Percentiles rank a stretch among this genome's conserved stretches.
Conservation (phyloP, 202 grass and related monocot genomes). For the Elaeis oleifera region DNA sequence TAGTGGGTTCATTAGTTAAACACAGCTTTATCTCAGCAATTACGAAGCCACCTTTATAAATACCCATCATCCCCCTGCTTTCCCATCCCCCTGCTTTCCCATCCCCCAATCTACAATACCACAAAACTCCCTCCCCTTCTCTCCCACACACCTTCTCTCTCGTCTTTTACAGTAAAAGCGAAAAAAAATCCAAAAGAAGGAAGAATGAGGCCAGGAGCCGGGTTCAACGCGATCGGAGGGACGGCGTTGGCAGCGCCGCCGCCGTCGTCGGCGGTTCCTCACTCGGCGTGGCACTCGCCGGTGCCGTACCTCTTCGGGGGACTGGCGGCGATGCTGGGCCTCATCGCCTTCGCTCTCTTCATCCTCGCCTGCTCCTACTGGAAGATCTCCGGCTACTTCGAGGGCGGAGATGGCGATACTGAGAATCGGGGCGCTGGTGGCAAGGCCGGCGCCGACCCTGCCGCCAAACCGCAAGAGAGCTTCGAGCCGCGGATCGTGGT, state of each 20-base stretch:
- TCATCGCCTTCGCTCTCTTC: slow-evolving; percentile 4
- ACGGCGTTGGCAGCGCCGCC: background rate
- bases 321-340: slow-evolving; percentile 3
- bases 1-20: no score
- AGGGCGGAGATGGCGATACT: background rate
- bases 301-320: slow-evolving; percentile 14
- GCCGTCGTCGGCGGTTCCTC: background rate
- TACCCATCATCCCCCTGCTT: no score
- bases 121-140: no score
- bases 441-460: background rate
- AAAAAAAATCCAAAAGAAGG: no score
- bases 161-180: no score
- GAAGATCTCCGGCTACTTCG: slow-evolving; percentile 4
- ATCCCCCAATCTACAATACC: no score
- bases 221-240: background rate
- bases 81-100: no score
- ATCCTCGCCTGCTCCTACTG: slow-evolving; percentile 12
- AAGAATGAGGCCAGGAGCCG: no score
- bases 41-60: no score
- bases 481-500: slow-evolving; percentile 2
- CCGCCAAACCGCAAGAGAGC: background rate
- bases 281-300: slow-evolving; percentile 5
- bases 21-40: no score
- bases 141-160: no score
- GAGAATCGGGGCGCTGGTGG: background rate